phyloP scores from a whole-genome alignment of 345 rosid species.

The Mangifera indica region DNA sequence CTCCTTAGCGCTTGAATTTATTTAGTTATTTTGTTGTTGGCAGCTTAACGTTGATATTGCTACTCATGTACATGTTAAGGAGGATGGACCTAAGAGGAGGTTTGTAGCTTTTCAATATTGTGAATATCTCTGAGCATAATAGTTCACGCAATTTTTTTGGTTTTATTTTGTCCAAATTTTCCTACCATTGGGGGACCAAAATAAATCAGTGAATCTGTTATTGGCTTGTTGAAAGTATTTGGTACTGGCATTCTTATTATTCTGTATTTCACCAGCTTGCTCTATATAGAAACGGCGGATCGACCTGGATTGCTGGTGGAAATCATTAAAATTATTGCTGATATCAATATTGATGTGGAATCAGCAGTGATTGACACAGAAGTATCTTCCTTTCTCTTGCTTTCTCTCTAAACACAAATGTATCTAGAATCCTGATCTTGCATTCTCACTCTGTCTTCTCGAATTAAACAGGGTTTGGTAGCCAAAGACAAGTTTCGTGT shows the following conservation, averaged over 20 bases:
- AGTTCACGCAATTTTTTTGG: neutral
- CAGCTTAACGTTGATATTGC: conserved; percentile 93
- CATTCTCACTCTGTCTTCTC: conserved; percentile 8
- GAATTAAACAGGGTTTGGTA: conserved; percentile 62
- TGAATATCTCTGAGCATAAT: conserved; percentile 10
- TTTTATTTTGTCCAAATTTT: neutral
- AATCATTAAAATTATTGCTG: conserved; percentile 74
- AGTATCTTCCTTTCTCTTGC: conserved; percentile 39
- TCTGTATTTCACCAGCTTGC: conserved; percentile 56
- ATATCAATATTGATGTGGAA: conserved; percentile 79
- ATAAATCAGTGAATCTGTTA: neutral
- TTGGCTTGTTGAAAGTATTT: neutral
- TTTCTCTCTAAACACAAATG: neutral
- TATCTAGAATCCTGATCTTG: neutral
- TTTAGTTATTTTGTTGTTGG: conserved; percentile 20
- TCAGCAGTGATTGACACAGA: conserved; percentile 98
- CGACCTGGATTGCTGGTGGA: conserved; percentile 91
- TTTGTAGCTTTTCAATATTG: conserved; percentile 25
- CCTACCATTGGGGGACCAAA: neutral
- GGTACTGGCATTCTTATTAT: neutral
- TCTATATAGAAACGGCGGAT: conserved; percentile 86
- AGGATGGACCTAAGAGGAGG: conserved; percentile 92
- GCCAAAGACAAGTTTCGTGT: conserved; percentile 95
- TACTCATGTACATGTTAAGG: conserved; percentile 68
- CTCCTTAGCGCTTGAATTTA: neutral